Percentiles rank a stretch among this genome's conserved stretches.
Evolutionary conservation across 2,329 filamentous ascomycete species (phyloP).

Genomic region (Corinectria fuckeliana): DNA sequence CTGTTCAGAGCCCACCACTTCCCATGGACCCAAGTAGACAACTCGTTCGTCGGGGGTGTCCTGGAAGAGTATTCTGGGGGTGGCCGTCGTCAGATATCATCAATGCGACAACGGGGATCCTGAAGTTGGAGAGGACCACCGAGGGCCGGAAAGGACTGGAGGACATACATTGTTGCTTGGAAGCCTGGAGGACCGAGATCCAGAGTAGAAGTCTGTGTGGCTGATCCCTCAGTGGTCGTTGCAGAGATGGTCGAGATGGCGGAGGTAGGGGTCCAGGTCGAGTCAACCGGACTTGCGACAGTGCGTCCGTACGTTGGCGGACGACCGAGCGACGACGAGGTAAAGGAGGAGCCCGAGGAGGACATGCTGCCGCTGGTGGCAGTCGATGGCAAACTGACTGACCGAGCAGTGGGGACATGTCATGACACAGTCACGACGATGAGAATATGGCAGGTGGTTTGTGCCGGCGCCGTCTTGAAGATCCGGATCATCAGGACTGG

Average conservation of each 20-base stretch:
- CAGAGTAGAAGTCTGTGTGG: slow-evolving; percentile 51
- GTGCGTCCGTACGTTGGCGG: slow-evolving; percentile 50
- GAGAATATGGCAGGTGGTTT: slow-evolving; percentile 29
- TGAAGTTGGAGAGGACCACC: slow-evolving; percentile 9
- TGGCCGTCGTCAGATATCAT: slow-evolving; percentile 29
- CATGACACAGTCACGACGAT: slow-evolving; percentile 39
- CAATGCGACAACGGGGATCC: slow-evolving; percentile 14
- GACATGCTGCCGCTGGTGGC: slow-evolving; percentile 46
- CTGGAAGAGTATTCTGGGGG: slow-evolving; percentile 56
- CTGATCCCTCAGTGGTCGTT: slow-evolving; percentile 46
- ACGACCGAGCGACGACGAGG: slow-evolving; percentile 52
- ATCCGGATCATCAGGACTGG: slow-evolving; percentile 27
- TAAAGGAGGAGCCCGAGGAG: slow-evolving; percentile 57
- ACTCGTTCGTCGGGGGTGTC: slow-evolving; percentile 56
- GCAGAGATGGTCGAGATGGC: slow-evolving; percentile 52
- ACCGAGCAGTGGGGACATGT: slow-evolving; percentile 41
- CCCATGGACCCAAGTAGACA: slow-evolving; percentile 61
- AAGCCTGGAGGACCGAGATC: slow-evolving; percentile 61
- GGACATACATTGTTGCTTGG: slow-evolving; percentile 58
- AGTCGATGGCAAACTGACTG: slow-evolving; percentile 38
- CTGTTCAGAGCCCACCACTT: slow-evolving; percentile 54
- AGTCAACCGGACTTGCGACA: slow-evolving; percentile 52
- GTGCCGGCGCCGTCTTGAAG: slow-evolving; percentile 31
- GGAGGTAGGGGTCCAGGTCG: slow-evolving; percentile 55
- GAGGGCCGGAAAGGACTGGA: not conserved